Evolutionary conservation across 768 basidiomycete genomes (phyloP).

Genomic region (Auriscalpium orientale): DNA sequence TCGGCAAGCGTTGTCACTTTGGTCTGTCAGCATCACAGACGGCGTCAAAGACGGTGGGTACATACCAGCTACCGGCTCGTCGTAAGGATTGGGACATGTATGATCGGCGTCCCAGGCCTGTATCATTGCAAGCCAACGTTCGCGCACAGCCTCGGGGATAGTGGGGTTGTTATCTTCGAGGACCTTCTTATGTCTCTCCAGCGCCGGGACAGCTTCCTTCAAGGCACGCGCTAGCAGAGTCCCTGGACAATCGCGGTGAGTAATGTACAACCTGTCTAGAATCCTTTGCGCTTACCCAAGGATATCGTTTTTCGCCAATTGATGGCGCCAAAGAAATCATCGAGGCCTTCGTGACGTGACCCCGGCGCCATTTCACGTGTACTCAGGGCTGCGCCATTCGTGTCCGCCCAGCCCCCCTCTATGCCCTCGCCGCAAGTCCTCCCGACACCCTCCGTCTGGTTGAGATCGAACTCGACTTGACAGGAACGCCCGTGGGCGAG

Average conservation of each 20-base stretch:
- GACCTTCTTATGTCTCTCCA: neutral
- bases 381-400: constrained; percentile 2
- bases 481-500: constrained; percentile 12
- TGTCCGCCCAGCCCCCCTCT: constrained; percentile 12
- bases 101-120: neutral
- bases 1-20: neutral
- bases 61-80: neutral
- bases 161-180: neutral
- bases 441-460: constrained; percentile 5
- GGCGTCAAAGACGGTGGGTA: neutral
- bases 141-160: neutral
- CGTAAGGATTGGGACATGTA: neutral
- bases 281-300: neutral
- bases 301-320: constrained; percentile 7
- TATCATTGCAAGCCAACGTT: neutral
- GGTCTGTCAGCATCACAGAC: too few species aligned
- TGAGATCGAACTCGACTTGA: constrained; percentile 9
- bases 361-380: constrained; percentile 13
- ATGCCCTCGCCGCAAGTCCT: constrained; percentile 14
- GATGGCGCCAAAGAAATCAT: constrained; percentile 8
- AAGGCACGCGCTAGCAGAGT: neutral
- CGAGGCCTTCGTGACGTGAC: constrained; percentile 5
- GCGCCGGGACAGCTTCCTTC: neutral
- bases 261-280: neutral
- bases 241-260: neutral